Percentiles rank a stretch among this genome's conserved stretches.
Evolutionary conservation across 352 stramenopile species (phyloP).

Genomic region (Pythium utonaiense): DNA sequence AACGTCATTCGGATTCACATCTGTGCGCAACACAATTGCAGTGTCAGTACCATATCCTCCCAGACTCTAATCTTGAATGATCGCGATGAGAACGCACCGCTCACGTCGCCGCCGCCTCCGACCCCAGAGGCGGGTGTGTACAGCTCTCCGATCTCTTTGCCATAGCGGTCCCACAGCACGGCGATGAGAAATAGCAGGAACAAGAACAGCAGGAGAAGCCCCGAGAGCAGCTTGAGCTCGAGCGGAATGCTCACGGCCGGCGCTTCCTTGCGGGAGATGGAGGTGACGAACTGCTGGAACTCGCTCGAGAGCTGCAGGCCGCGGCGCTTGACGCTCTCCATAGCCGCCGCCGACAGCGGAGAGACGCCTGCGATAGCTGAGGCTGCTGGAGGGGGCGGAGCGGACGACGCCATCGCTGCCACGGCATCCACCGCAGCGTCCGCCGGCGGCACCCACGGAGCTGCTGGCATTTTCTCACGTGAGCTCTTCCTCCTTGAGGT

Average conservation of each 20-base stretch:
- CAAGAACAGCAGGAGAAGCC: constrained; percentile 59
- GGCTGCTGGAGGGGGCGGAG: neutral
- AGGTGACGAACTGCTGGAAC: constrained; percentile 10
- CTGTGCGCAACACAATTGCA: constrained; percentile 19
- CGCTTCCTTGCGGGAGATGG: constrained; percentile 29
- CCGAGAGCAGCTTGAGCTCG: constrained; percentile 70
- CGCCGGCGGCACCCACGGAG: neutral
- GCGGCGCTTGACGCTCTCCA: constrained; percentile 24
- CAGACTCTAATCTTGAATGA: too few relatives aligned
- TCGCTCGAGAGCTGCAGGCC: constrained; percentile 21
- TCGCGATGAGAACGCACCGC: too few relatives aligned
- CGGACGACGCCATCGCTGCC: neutral
- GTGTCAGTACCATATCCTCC: neutral
- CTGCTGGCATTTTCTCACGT: constrained; percentile 16
- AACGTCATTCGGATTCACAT: constrained; percentile 64
- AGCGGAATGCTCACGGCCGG: constrained; percentile 36
- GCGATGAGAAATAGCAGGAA: constrained; percentile 81
- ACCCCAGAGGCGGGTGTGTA: constrained; percentile 44
- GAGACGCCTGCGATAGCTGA: neutral
- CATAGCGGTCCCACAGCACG: constrained; percentile 81
- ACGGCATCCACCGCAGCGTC: neutral
- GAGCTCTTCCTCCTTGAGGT: too few relatives aligned
- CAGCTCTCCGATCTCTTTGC: constrained; percentile 79
- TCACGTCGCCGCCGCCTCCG: constrained; percentile 18
- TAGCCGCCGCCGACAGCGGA: constrained; percentile 18